Evolutionary conservation across 2,329 filamentous ascomycete genomes (phyloP), one percentile per base, ranked within the genome.

Genomic region (Rutstroemia sp.): DNA sequence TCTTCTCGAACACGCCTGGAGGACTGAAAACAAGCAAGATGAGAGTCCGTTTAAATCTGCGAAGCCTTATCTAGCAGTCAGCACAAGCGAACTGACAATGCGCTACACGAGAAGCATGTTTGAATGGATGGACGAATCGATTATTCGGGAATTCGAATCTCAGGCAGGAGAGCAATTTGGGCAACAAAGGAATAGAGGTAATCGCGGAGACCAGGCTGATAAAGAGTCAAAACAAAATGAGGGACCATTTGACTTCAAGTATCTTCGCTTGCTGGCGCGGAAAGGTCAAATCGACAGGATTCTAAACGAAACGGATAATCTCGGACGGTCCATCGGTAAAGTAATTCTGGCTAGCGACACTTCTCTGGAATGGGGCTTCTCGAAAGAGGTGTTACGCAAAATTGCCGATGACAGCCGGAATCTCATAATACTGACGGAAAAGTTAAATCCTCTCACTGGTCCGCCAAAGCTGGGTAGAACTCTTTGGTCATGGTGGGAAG

Each of bases 51-150:
- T 86, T 16, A 76, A 76, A 54, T 72, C 75, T 1, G 74, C 81
- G 0, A 82, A 79, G 64, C 76, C 96, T 0, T 96, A 91, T 68
- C 77, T 99, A 45, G 92, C 92, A 0, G 92, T 91, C 40, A 86
- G 86, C 58, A 95, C 90, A 59, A 88, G 89, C 61, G 86, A 89
- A 57, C 92, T 90, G 60, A 95, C 92, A 0, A 88, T 97, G 78
- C 82, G 90, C 52, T 89, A 96, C 63, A 89, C 92, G 25, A 82
- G 92, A 63, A 96, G 92, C 70, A 95, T 99, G 89, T 77, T 99
- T 34, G 94, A 99, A 69, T 99, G 94, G 94, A 97, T 99, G 92
- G 92, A 97, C 68, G 92, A 96, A 67, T 87, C 85, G 57, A 95
- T 99, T 58, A 87, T 95, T 44, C 85, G 91, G 54, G 92, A 97